phyloP scores from a whole-genome alignment of 345 rosid genomes.

The Camelina laxa region DNA sequence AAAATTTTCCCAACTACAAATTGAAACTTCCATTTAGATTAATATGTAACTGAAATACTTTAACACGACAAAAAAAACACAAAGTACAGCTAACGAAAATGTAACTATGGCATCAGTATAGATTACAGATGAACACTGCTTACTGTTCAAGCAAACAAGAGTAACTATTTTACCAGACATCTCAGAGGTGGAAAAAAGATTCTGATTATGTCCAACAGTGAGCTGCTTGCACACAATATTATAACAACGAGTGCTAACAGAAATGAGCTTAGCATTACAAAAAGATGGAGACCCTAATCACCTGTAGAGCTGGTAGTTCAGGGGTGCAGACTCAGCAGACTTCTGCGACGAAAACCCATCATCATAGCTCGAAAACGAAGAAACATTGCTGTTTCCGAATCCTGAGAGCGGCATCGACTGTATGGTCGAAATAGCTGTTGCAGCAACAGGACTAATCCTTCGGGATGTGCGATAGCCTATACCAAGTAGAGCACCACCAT shows the following conservation, averaged over 20 bases:
- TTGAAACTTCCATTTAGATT: conserved; percentile 37
- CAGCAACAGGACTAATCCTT: conserved; percentile 85
- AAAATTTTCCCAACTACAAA: conserved; percentile 95
- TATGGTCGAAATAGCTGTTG: conserved; percentile 91
- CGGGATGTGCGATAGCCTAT: conserved; percentile 94
- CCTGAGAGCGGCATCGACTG: conserved; percentile 99
- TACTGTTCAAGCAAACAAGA: conserved; percentile 18
- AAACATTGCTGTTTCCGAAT: conserved; percentile 74
- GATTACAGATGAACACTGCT: not conserved
- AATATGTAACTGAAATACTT: conserved; percentile 24
- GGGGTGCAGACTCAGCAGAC: conserved; percentile 81
- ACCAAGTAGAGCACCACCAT: conserved; percentile 98
- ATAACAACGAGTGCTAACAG: conserved; percentile 15
- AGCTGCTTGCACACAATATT: conserved; percentile 3
- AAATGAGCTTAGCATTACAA: conserved; percentile 2
- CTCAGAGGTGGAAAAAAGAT: conserved; percentile 15
- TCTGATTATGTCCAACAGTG: not conserved
- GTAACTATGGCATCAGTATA: not conserved
- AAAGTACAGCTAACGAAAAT: conserved; percentile 14
- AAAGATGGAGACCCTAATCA: conserved; percentile 41
- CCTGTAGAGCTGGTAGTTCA: conserved; percentile 96
- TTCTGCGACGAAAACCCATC: conserved; percentile 72
- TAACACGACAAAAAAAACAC: conserved; percentile 13
- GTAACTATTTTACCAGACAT: conserved; percentile 6
- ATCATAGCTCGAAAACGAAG: conserved; percentile 81